A percentile compares a stretch with the other conserved stretches of the same genome.
These are phyloP conservation scores for Entophlyctis luteolus DNA, from an alignment of 192 early-diverging fungal species.

Conservation along the genomic window DNA sequence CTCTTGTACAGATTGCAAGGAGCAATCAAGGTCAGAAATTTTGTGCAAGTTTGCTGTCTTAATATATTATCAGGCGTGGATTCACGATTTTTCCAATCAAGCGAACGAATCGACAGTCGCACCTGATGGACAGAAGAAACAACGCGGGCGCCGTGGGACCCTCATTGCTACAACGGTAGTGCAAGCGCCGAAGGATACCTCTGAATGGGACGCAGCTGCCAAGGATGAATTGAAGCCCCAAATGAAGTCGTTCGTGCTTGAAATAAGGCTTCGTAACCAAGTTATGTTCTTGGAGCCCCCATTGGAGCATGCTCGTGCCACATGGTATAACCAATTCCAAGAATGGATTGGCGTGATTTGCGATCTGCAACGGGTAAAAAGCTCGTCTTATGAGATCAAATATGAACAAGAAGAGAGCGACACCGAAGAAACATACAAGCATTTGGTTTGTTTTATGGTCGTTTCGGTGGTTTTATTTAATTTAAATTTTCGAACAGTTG, in stretches of 20 bases:
- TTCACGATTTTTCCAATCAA: constrained; percentile 25
- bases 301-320: constrained; percentile 84
- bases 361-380: constrained; percentile 76
- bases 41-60: neutral
- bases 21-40: constrained; percentile 66
- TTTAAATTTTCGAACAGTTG: constrained; percentile 31
- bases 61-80: constrained; percentile 15
- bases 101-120: constrained; percentile 10
- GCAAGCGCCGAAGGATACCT: neutral
- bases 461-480: neutral
- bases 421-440: constrained; percentile 57
- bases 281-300: constrained; percentile 96
- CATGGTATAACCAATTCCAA: constrained; percentile 88
- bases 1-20: constrained; percentile 68
- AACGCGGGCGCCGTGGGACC: constrained; percentile 27
- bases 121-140: constrained; percentile 16
- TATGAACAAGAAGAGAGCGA: constrained; percentile 44
- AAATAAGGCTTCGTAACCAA: constrained; percentile 89
- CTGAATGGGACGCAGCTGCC: no score
- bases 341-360: constrained; percentile 87
- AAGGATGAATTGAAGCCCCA: constrained; percentile 41
- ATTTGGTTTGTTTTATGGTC: constrained; percentile 38
- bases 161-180: constrained; percentile 8
- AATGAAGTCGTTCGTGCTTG: constrained; percentile 73
- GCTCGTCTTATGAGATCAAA: constrained; percentile 84